Evolutionary conservation across 345 rosid genomes (phyloP).

Genomic region (Hibiscus tridactylites): DNA sequence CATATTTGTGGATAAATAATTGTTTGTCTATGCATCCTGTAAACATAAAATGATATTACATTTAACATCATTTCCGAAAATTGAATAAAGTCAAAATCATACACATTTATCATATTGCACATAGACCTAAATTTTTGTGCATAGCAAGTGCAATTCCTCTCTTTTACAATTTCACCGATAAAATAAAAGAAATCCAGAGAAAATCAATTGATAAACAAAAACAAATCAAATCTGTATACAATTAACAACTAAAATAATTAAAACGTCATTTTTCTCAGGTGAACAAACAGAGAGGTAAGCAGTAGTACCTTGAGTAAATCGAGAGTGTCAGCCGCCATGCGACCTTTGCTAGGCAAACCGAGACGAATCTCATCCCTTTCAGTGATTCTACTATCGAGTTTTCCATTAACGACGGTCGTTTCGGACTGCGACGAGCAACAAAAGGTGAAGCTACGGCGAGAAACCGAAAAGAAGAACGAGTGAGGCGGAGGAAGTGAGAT

Average conservation of each 20-base stretch:
- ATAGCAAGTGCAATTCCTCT: background rate
- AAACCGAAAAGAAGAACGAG: conserved; percentile 15
- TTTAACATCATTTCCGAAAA: no score
- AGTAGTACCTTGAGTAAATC: conserved; percentile 82
- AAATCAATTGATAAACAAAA: background rate
- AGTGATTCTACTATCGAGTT: conserved; percentile 14
- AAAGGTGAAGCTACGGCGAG: conserved; percentile 10
- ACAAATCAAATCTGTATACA: background rate
- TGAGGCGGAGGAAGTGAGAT: conserved; percentile 23
- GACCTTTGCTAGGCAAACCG: conserved; percentile 97
- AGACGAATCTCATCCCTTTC: conserved; percentile 63
- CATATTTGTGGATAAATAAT: no score
- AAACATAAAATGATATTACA: no score
- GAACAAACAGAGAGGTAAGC: background rate
- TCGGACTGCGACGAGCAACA: conserved; percentile 34
- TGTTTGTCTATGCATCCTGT: background rate
- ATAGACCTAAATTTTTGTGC: background rate
- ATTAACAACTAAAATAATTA: background rate
- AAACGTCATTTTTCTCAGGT: background rate
- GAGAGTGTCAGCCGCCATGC: conserved; percentile 77
- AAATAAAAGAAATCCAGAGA: background rate
- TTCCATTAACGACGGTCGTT: conserved; percentile 36
- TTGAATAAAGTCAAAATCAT: no score
- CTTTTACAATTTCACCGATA: background rate
- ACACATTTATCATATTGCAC: background rate